Conservation (phyloP, 768 basidiomycete genomes). For the Pleurotus citrinopileatus region DNA sequence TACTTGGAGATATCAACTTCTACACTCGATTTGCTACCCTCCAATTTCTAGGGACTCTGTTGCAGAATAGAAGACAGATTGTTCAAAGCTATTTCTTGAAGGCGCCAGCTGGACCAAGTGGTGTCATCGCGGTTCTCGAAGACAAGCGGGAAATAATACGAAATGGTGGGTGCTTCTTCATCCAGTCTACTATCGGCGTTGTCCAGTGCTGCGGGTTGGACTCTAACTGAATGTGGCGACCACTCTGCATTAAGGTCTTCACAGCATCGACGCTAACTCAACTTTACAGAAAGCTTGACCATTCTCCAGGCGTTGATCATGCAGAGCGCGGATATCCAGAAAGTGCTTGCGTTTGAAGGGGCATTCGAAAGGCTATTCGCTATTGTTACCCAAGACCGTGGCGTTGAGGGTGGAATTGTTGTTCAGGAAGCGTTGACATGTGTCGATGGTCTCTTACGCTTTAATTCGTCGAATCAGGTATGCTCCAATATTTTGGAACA, state of each 20-base stretch:
- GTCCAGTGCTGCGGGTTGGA: not conserved
- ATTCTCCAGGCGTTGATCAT: constrained; percentile 79
- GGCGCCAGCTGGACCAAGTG: constrained; percentile 71
- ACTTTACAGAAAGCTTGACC: constrained; percentile 66
- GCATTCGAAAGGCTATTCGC: constrained; percentile 95
- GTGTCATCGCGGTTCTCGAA: constrained; percentile 72
- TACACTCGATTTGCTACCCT: constrained; percentile 84
- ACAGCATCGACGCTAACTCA: not conserved
- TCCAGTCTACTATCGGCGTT: too few species aligned
- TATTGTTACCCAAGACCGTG: constrained; percentile 84
- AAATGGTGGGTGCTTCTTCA: constrained; percentile 70
- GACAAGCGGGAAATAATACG: constrained; percentile 88
- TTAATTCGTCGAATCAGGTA: constrained; percentile 95
- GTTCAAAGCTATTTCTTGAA: constrained; percentile 93
- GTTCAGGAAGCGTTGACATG: constrained; percentile 84
- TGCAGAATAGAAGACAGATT: constrained; percentile 76
- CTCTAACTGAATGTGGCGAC: not conserved
- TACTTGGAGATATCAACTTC: constrained; percentile 76
- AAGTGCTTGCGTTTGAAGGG: constrained; percentile 94
- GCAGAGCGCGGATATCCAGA: constrained; percentile 92
- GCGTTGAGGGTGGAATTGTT: constrained; percentile 86
- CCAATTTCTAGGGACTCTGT: constrained; percentile 74
- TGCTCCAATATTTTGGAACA: constrained; percentile 13
- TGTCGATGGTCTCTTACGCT: constrained; percentile 83
- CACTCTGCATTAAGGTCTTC: not conserved